A percentile compares a stretch with the other conserved stretches of the same genome.
Evolutionary conservation across 768 basidiomycete genomes (phyloP).

Genomic region (Boletus insuetus): DNA sequence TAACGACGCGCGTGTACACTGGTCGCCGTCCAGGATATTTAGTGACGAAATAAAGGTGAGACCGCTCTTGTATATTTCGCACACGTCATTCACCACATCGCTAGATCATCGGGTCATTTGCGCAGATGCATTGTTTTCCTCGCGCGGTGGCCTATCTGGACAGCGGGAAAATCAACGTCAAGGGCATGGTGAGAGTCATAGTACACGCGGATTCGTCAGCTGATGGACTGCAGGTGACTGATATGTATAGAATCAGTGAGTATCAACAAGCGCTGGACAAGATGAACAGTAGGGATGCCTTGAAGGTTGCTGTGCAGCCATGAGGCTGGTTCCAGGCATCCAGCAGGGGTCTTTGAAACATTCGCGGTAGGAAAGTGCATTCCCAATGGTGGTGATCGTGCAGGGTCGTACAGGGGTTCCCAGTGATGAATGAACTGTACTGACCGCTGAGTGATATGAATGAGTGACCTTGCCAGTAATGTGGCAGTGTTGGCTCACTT

Average conservation of each 20-base stretch:
- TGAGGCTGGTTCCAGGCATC: slow-evolving; percentile 17
- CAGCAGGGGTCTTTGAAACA: too few relatives aligned
- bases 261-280: slow-evolving; percentile 68
- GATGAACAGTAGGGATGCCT: slow-evolving; percentile 57
- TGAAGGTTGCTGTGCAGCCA: slow-evolving; percentile 57
- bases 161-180: slow-evolving; percentile 72
- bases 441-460: too few relatives aligned
- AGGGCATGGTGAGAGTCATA: slow-evolving; percentile 55
- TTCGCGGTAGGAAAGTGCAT: too few relatives aligned
- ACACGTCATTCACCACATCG: not conserved
- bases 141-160: slow-evolving; percentile 84
- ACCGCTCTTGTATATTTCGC: not conserved
- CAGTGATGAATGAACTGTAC: too few relatives aligned
- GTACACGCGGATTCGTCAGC: not conserved
- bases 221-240: slow-evolving; percentile 32
- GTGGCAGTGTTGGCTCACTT: too few relatives aligned
- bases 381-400: too few relatives aligned
- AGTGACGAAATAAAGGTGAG: slow-evolving; percentile 48
- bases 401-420: too few relatives aligned
- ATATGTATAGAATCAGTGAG: slow-evolving; percentile 60
- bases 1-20: slow-evolving; percentile 74
- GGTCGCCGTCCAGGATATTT: slow-evolving; percentile 79
- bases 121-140: slow-evolving; percentile 84
- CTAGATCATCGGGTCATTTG: slow-evolving; percentile 84
- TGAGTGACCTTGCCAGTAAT: too few relatives aligned